Percentiles rank a stretch among this genome's conserved stretches.
Evolutionary conservation across 371 early-diverging fungal species (phyloP).

Genomic region (Rhizopus sp.): DNA sequence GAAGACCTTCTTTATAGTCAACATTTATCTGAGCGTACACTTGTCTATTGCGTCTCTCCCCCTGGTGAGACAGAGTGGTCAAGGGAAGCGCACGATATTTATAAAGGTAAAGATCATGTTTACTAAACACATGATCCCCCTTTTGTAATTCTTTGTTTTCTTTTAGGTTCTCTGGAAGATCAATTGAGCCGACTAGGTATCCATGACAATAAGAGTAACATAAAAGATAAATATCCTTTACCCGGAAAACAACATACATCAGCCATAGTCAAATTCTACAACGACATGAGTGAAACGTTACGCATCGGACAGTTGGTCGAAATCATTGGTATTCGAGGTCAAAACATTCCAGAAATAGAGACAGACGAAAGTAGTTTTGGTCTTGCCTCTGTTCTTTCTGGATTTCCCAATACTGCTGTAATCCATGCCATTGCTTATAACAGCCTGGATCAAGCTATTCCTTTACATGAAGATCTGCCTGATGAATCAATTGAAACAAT

Average conservation of each 20-base stretch:
- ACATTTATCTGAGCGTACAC: slow-evolving; percentile 39
- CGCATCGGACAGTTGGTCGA: slow-evolving; percentile 62
- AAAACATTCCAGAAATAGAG: slow-evolving; percentile 13
- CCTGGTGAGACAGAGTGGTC: slow-evolving; percentile 64
- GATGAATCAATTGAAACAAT: slow-evolving; percentile 11
- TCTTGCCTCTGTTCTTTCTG: slow-evolving; percentile 24
- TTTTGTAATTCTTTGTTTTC: not conserved
- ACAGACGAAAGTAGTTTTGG: slow-evolving; percentile 5
- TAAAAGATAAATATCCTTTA: slow-evolving; percentile 53
- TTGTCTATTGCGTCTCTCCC: slow-evolving; percentile 63
- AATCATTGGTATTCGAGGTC: slow-evolving; percentile 56
- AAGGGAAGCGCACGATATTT: slow-evolving; percentile 20
- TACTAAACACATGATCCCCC: not conserved
- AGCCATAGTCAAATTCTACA: slow-evolving; percentile 58
- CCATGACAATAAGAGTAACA: slow-evolving; percentile 14
- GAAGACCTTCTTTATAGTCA: slow-evolving; percentile 26
- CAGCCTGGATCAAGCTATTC: slow-evolving; percentile 12
- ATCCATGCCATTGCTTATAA: slow-evolving; percentile 47
- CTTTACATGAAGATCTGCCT: not conserved
- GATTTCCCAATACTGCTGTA: slow-evolving; percentile 31
- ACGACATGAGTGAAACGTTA: slow-evolving; percentile 35
- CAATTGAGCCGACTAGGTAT: slow-evolving; percentile 22
- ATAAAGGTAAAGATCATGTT: slow-evolving; percentile 7
- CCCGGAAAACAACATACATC: slow-evolving; percentile 47
- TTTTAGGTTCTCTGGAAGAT: slow-evolving; percentile 14